A percentile compares a stretch with the other conserved stretches of the same genome.
These are phyloP conservation scores for Cicer pinnatifidum DNA, from an alignment of 306 rosid species.

Conservation along the genomic window DNA sequence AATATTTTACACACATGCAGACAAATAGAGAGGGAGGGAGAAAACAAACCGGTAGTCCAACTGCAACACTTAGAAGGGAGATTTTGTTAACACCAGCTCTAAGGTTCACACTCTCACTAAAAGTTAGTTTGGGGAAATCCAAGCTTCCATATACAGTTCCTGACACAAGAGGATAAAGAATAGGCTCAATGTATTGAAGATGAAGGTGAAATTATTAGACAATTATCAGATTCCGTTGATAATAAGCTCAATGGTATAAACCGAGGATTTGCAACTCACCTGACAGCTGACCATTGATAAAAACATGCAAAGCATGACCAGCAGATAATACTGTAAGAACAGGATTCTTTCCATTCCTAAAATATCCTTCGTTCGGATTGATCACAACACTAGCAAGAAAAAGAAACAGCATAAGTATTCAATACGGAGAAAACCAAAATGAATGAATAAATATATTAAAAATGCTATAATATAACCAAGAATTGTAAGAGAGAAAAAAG, in stretches of 20 bases:
- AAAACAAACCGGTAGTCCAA: slow-evolving; percentile 90
- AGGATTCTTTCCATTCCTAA: slow-evolving; percentile 74
- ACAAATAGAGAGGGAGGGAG: slow-evolving; percentile 43
- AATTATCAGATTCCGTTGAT: slow-evolving; percentile 15
- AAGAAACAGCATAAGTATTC: slow-evolving; percentile 23
- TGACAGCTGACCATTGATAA: slow-evolving; percentile 74
- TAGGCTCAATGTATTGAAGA: slow-evolving; percentile 32
- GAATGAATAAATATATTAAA: slow-evolving; percentile 9
- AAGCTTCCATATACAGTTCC: slow-evolving; percentile 91
- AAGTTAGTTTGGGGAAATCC: slow-evolving; percentile 81
- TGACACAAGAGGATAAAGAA: slow-evolving; percentile 45
- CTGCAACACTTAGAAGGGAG: slow-evolving; percentile 88
- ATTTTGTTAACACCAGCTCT: slow-evolving; percentile 86
- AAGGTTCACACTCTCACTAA: slow-evolving; percentile 70
- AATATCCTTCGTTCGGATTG: slow-evolving; percentile 70
- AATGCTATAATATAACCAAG: slow-evolving; percentile 17
- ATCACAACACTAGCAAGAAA: slow-evolving; percentile 68
- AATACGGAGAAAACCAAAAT: background rate
- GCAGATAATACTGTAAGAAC: slow-evolving; percentile 81
- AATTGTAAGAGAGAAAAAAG: background rate
- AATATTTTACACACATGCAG: background rate
- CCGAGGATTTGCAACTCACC: slow-evolving; percentile 54
- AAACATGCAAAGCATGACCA: slow-evolving; percentile 97
- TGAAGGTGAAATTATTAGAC: slow-evolving; percentile 38
- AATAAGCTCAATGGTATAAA: background rate